Evolutionary conservation across 2,329 filamentous ascomycete genomes (phyloP).

Genomic region (Tolypocladium ophioglossoides): DNA sequence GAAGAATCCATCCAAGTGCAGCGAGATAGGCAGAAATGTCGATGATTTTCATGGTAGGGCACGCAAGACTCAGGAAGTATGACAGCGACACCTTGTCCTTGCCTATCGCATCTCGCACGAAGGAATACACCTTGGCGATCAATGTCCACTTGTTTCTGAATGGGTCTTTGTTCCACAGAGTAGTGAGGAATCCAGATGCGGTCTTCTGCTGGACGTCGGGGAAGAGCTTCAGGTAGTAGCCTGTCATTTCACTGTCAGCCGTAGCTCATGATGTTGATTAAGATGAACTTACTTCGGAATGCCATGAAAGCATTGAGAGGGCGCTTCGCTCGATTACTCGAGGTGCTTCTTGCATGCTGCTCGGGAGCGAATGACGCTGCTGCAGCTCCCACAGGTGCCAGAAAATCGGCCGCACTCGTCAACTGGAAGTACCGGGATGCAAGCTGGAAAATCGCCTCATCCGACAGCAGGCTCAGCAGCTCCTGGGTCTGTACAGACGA

Average conservation of each 20-base stretch:
- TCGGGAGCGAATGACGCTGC: background rate
- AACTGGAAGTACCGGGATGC: slow-evolving; percentile 8
- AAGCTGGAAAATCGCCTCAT: slow-evolving; percentile 11
- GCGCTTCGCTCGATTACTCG: slow-evolving; percentile 12
- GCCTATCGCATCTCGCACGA: slow-evolving; percentile 38
- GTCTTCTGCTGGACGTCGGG: slow-evolving; percentile 37
- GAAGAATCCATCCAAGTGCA: slow-evolving; percentile 33
- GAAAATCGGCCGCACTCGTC: background rate
- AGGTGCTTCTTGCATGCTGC: background rate
- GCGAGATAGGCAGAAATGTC: slow-evolving; percentile 32
- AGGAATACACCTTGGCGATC: slow-evolving; percentile 44
- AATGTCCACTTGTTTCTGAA: slow-evolving; percentile 41
- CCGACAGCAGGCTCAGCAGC: slow-evolving; percentile 9
- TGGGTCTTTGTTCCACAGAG: slow-evolving; percentile 38
- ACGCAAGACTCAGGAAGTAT: slow-evolving; percentile 33
- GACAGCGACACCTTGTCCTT: slow-evolving; percentile 34
- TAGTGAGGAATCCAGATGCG: slow-evolving; percentile 36
- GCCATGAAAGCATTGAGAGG: slow-evolving; percentile 23
- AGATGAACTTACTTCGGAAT: slow-evolving; percentile 16
- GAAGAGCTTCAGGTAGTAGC: slow-evolving; percentile 36
- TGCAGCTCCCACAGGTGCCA: background rate
- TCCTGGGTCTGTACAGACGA: slow-evolving; percentile 6
- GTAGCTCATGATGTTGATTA: too few relatives aligned
- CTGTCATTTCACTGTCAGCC: slow-evolving; percentile 16
- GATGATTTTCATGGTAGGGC: slow-evolving; percentile 35